Base-by-base conservation (phyloP, 2,329 filamentous ascomycete genomes). In the Rosellinia necatrix region DNA sequence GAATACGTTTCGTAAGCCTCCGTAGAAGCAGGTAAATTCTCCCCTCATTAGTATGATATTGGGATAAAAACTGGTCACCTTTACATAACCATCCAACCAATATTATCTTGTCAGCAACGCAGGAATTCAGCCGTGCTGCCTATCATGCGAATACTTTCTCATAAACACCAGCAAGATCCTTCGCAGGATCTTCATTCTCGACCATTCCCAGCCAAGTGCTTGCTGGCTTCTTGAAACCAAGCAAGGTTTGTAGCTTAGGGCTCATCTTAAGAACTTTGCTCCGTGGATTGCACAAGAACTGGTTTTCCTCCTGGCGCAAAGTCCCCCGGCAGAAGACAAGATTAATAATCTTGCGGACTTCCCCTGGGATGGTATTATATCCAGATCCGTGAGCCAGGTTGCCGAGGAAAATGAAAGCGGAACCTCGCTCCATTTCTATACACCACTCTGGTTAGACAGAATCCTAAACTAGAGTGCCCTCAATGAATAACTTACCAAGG, bases 241-340 rank as follows among this genome's bases (percentile, higher is more conserved):
- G 49, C 13, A 51, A n/a, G 7, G 38, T 42, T 34, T 51, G 49
- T 19, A 51, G 27, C 49, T 51, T 51, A 25, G 49, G 49, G 27
- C 49, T 51, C 49, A 51, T 51, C 49, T 51, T 51, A 8, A 43
- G 27, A 9, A 51, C 38, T 34, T 51, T 51, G 21, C 49, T 51
- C 19, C 49, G 37, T 12, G 49, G 38, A 34, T 29, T 51, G 27
- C 37, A 42, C 21, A 51, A 34, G 38, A 25, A 51, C 38, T 51
- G 49, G 21, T 51, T 51, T 25, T 51, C 49, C 21, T 51, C 49
- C 19, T 30, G 27, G 17, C 49, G 49, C 5, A 43, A n/a, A 13
- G 13, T 51, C 9, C 49, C 49, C 10, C 49, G 49, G 19, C 38
- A 43, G 13, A 51, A 51, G 25, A 43, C 49, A 34, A 49, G 27